phyloP scores from a whole-genome alignment of 805 yeast genomes.

The Clavispora carvajalis region DNA sequence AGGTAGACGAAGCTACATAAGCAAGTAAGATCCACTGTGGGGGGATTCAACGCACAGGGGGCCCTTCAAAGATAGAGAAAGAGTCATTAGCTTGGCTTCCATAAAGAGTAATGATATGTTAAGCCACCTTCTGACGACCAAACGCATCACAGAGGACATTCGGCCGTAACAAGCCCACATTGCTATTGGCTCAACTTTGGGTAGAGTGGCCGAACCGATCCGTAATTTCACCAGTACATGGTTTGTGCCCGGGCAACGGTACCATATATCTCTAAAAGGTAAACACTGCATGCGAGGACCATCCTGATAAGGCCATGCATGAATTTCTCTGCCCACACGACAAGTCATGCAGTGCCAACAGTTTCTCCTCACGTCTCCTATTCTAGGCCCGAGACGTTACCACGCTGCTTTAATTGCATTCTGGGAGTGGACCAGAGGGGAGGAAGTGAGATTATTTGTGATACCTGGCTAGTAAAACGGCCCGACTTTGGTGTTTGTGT shows the following conservation, averaged over 20 bases:
- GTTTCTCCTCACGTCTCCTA: background rate
- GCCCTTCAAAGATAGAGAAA: too few species aligned
- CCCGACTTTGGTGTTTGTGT: background rate
- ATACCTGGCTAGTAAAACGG: background rate
- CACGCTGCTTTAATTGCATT: too few species aligned
- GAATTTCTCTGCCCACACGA: background rate
- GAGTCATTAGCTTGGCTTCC: too few species aligned
- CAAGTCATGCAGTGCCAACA: background rate
- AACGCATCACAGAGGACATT: too few species aligned
- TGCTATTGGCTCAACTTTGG: background rate
- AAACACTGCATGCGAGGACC: slow-evolving; percentile 1
- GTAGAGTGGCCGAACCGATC: background rate
- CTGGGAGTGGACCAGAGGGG: too few species aligned
- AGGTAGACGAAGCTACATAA: too few species aligned
- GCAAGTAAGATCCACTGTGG: too few species aligned
- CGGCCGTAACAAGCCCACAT: background rate
- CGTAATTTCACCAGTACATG: background rate
- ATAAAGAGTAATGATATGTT: too few species aligned
- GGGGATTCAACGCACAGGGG: too few species aligned
- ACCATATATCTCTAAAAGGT: background rate
- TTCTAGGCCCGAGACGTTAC: background rate
- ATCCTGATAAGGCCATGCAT: background rate
- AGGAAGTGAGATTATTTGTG: too few species aligned
- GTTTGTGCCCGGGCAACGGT: background rate
- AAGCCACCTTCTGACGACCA: too few species aligned